phyloP scores from a whole-genome alignment of 164 flowering plant species.

The Aristolochia fimbriata region DNA sequence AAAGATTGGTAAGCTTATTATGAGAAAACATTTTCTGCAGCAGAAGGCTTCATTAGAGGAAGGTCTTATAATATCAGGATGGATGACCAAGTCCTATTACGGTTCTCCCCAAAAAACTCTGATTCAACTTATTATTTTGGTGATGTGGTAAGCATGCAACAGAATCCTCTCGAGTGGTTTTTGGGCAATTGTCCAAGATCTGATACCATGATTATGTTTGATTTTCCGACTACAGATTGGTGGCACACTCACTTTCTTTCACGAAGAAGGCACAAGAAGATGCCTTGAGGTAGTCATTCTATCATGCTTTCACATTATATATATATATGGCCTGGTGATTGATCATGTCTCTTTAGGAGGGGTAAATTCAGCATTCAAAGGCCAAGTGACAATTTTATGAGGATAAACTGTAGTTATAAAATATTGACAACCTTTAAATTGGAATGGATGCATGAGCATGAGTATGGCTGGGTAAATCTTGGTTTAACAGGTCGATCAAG shows the following conservation, averaged over 20 bases:
- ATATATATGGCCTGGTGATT: not conserved
- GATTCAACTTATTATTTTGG: slow-evolving; percentile 88
- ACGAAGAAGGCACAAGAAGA: slow-evolving; percentile 78
- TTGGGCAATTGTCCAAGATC: slow-evolving; percentile 1
- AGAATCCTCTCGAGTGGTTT: not conserved
- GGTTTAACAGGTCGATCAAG: too few relatives aligned
- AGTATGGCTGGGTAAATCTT: too few relatives aligned
- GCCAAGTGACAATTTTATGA: too few relatives aligned
- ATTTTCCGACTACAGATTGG: slow-evolving; percentile 57
- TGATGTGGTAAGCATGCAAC: slow-evolving; percentile 52
- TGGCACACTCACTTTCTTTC: slow-evolving; percentile 94
- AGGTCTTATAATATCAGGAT: slow-evolving; percentile 91
- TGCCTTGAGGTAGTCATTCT: slow-evolving; percentile 73
- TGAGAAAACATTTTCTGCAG: slow-evolving; percentile 57
- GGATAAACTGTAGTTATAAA: too few relatives aligned
- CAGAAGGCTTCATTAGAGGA: slow-evolving; percentile 92
- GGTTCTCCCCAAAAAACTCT: slow-evolving; percentile 90
- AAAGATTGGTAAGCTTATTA: slow-evolving; percentile 30
- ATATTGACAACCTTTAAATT: too few relatives aligned
- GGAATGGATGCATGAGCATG: too few relatives aligned
- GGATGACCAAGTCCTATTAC: slow-evolving; percentile 89
- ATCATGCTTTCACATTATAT: not conserved
- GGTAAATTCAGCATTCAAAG: too few relatives aligned
- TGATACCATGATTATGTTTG: slow-evolving; percentile 5
- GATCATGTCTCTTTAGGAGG: too few relatives aligned